Evolutionary conservation across 2,329 filamentous ascomycete species (phyloP).

Genomic region (Magnaporthales sp.): DNA sequence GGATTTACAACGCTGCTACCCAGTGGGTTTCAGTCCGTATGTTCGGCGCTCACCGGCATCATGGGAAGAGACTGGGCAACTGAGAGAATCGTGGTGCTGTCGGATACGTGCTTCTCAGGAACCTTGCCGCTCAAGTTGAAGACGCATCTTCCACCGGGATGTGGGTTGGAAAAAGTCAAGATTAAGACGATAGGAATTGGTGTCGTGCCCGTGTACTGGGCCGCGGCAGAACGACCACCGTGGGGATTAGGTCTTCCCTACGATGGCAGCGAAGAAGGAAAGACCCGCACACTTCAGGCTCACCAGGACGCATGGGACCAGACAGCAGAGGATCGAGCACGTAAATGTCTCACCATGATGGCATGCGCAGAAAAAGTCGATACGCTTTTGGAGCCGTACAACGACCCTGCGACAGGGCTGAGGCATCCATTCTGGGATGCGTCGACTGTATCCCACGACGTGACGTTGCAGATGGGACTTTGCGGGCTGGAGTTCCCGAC

Average conservation of each 20-base stretch:
- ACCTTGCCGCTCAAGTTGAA: background rate
- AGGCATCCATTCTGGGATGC: background rate
- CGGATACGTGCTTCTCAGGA: background rate
- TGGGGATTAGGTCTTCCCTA: background rate
- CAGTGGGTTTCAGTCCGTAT: background rate
- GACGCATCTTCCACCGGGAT: background rate
- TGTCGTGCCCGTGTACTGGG: background rate
- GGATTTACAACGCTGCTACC: background rate
- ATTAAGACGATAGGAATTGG: background rate
- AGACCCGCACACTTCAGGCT: background rate
- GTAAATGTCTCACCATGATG: constrained; percentile 5
- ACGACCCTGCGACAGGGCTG: background rate
- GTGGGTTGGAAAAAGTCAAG: background rate
- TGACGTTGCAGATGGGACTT: constrained; percentile 27
- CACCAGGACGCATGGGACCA: constrained; percentile 5
- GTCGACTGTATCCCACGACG: constrained; percentile 15
- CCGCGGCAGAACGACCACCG: background rate
- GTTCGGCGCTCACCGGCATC: background rate
- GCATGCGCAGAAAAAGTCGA: constrained; percentile 7
- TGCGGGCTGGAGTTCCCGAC: constrained; percentile 29
- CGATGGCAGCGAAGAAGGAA: background rate
- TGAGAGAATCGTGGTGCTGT: background rate
- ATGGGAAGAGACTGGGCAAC: background rate
- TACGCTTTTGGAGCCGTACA: background rate
- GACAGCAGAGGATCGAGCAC: constrained; percentile 6